Conservation (phyloP, 495 filamentous ascomycete genomes). For the Aspergillus coremiiformis region DNA sequence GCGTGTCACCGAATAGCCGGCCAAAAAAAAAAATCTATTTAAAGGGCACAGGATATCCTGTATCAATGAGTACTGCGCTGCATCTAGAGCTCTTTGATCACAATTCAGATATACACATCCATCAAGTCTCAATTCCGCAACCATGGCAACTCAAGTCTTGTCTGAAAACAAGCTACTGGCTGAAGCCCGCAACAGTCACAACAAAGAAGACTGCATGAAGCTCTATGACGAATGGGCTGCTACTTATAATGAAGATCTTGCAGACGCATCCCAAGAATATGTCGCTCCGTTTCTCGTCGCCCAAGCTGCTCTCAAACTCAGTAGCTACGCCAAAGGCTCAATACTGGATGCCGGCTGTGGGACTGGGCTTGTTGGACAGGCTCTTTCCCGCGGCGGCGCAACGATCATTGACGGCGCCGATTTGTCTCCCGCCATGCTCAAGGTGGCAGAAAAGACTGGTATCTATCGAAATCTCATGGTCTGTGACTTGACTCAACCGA, state of each 20-base stretch:
- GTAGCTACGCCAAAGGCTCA: conserved; percentile 11
- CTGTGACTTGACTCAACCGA: conserved; percentile 31
- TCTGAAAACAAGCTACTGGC: conserved; percentile 2
- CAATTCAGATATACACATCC: too few relatives aligned
- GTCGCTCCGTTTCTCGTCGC: conserved; percentile 34
- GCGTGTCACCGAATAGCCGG: neutral
- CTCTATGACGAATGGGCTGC: conserved; percentile 42
- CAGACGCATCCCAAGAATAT: conserved; percentile 31
- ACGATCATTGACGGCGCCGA: conserved; percentile 38
- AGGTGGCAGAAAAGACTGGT: conserved; percentile 32
- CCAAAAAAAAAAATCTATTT: neutral
- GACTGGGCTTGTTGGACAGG: conserved; percentile 37
- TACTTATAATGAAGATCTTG: conserved; percentile 37
- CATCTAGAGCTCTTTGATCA: neutral
- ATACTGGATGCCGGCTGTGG: conserved; percentile 45
- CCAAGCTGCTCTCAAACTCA: conserved; percentile 22
- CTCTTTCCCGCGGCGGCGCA: conserved; percentile 24
- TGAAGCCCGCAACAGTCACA: conserved; percentile 21
- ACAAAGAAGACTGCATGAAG: conserved; percentile 25
- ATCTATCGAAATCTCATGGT: conserved; percentile 31
- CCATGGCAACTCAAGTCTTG: neutral
- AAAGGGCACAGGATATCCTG: neutral
- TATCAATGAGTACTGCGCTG: neutral
- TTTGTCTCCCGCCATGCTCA: conserved; percentile 37
- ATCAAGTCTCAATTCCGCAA: neutral